Evolutionary conservation across 305 asterid species (phyloP), one percentile per base, ranked within the genome.

Genomic region (Fraxinus dipetala): DNA sequence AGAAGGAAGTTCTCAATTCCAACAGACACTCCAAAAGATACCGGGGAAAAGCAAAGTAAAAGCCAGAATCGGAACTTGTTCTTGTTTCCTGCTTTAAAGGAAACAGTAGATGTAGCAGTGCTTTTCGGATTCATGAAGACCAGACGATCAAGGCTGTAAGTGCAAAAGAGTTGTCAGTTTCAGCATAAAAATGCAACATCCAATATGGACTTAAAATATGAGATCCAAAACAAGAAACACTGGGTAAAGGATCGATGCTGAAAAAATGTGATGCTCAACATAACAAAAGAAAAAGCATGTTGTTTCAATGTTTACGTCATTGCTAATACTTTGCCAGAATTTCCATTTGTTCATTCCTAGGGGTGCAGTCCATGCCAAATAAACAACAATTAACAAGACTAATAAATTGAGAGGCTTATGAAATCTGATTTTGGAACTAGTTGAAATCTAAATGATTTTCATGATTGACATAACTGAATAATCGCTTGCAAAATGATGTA

Each of bases 41-140:
- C 82, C 28, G 89, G 92, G 86, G 83, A 91, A 83, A 91, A 80
- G 90, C 92, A 83, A 84, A 82, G 80, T 78, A 88, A 77, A 86
- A 89, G 82, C 89, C 88, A 88, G 91, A 87, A 85, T 79, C 85
- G 85, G 8, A 82, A 77, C 84, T 84, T 87, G 85, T 84, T 88
- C 76, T 89, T 88, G 95, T 91, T 95, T 90, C 99, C 99, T 89
- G 81, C 73, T 83, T 81, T 83, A 84, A 90, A 92, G 98, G 98
- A 95, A 95, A 95, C 97, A 77, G 87, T 40, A 74, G 93, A 84
- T 84, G 80, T 91, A 87, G 86, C 92, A 87, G 90, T 59, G 88
- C 85, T 87, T 86, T 87, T 93, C 43, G 97, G 89, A 92, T 86
- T 91, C 98, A 95, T 93, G 97, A 91, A 93, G 90, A 84, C 87